Base-by-base conservation (phyloP, 139 green algal genomes). In the Pseudopediastrum boryanum region DNA sequence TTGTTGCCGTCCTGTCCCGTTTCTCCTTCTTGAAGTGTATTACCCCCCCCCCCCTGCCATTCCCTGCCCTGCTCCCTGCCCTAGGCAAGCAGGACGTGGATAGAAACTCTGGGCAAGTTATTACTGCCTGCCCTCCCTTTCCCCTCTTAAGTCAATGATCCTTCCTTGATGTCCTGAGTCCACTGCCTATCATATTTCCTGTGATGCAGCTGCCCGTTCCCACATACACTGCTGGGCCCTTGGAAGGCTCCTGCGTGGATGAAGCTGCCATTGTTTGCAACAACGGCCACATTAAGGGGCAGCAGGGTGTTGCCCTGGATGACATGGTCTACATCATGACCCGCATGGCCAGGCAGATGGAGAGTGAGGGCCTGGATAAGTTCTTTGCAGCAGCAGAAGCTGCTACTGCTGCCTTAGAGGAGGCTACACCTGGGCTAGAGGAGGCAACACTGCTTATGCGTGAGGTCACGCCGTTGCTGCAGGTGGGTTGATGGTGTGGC, bases 251-350 rank as follows among this genome's bases (percentile, higher is more conserved):
- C 6, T 99, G 96, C 71, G 86, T 89, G 41, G 81, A 88, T n/a
- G 96, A 99, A 85, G 95, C 90, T 2, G 62, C 91, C 33, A 90
- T 99, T 16, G 95, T 99, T 35, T 99, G 96, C 84, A 77, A 94
- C 78, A 80, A 92, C 35, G 95, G 93, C 1, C 85, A 83, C 38
- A 97, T 99, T 50, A 56, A 89, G 36, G 96, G 96, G 0, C 80
- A 96, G 63, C 89, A 91, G 78, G 94, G 94, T 25, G 96, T 99
- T 25, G 94, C 94, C 1, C 83, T 99, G 69, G 96, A 99, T 75
- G 96, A 99, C 81, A 86, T 99, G 51, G 95, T 99, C 23, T 97
- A 96, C 82, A 93, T 99, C 56, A 94, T 90, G 84, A 96, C 92
- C 4, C 70, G 81, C 46, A 75, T 99, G 21, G 95, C 95, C 2